These are phyloP conservation scores for Aureobasidium sp. DNA, from an alignment of 2,329 filamentous ascomycete genomes.

Conservation along the genomic window DNA sequence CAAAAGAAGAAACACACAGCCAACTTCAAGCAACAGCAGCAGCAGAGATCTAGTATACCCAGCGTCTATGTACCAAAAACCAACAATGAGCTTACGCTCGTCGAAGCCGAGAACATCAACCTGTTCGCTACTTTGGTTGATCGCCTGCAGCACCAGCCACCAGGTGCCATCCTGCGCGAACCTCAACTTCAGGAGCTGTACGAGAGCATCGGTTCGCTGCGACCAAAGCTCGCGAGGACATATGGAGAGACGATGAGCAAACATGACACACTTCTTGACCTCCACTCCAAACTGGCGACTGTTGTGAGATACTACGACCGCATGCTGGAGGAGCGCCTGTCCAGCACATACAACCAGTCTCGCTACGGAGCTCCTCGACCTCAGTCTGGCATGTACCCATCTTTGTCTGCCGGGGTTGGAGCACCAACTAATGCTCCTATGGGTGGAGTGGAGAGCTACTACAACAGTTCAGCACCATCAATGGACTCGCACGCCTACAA, in stretches of 20 bases:
- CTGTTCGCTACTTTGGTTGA: constrained; percentile 91
- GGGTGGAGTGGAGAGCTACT: constrained; percentile 68
- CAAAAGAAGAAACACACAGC: constrained; percentile 88
- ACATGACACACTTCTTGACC: constrained; percentile 86
- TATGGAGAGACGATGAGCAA: constrained; percentile 99
- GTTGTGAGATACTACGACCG: constrained; percentile 96
- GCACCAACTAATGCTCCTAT: constrained; percentile 30
- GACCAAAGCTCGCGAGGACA: constrained; percentile 87
- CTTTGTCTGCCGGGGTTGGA: constrained; percentile 49
- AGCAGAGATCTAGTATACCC: constrained; percentile 31
- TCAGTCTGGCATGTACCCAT: constrained; percentile 60
- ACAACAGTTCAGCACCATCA: constrained; percentile 56
- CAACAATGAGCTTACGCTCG: constrained; percentile 85
- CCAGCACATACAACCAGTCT: constrained; percentile 83
- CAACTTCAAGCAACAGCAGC: constrained; percentile 68
- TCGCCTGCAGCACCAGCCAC: constrained; percentile 86
- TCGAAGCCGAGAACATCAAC: constrained; percentile 96
- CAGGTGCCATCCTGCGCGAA: constrained; percentile 90
- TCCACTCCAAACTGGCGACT: constrained; percentile 90
- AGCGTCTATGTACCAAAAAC: constrained; percentile 55
- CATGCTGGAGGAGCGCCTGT: constrained; percentile 93
- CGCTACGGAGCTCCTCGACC: constrained; percentile 35
- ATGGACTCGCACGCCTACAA: constrained; percentile 41
- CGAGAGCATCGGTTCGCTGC: constrained; percentile 86
- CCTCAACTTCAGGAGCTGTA: constrained; percentile 98